Base-by-base conservation (phyloP, 768 basidiomycete species). In the Macrolepiota albuminosa region DNA sequence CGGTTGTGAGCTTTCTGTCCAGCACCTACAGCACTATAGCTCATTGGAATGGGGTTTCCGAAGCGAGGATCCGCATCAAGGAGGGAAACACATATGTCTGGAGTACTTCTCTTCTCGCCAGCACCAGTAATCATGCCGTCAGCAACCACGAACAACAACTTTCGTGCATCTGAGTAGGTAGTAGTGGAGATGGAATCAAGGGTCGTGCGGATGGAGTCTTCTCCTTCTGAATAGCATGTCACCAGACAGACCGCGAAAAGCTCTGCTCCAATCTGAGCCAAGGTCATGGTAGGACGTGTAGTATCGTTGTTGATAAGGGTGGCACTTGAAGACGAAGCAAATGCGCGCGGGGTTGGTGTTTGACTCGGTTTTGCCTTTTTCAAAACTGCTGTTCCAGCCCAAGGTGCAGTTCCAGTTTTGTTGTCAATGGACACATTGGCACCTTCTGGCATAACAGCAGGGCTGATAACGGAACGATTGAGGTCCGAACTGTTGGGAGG, bases 121-220 rank as follows among this genome's bases (percentile, higher is more conserved):
- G 89, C 89, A 37, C 97, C 97, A 0, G 96, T 98, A 64, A 99
- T 95, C 93, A 99, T 97, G 1, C 97, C 97, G 71, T 99, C 97
- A 50, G 95, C 95, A 11, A 99, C 89, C 58, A 99, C 79, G 71
- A 98, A 95, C 51, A 99, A 72, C 24, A 99, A 78, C 70, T 99
- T 99, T 60, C 97, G 81, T 45, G 85, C 78, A 74, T 98, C 97
- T 5, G 93, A 93, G 72, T 98, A 99, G 4, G 82, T 87, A 4
- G 97, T 98, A 42, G 74, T 75, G 0, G 96, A 95, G 59, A 99
- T 93, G 3, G 94, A 91, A 72, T 98, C 97, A 56, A 98, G 81
- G 0, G 97, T 99, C 2, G 88, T 88, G 59, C 92, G 82, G 67
- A 99, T 77, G 1, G 92, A 94, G 40, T 95, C 94, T 73, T 93